Evolutionary conservation across 352 stramenopile species (phyloP).

Genomic region (Phytopythium ostracodes): DNA sequence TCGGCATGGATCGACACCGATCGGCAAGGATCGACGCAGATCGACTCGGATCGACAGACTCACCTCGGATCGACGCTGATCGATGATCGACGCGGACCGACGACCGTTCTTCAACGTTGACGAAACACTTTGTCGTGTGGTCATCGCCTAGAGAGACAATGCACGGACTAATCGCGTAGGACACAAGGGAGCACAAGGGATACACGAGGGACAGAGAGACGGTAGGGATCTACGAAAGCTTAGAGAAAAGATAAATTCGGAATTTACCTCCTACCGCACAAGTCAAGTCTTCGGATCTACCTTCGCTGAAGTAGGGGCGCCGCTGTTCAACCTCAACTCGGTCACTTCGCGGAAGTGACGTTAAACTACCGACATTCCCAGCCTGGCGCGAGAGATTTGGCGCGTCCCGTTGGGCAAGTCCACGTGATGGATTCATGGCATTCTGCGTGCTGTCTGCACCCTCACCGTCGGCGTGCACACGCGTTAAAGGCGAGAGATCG

Average conservation of each 20-base stretch:
- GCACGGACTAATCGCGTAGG: background rate
- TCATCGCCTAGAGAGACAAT: background rate
- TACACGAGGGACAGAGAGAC: background rate
- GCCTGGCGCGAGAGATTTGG: background rate
- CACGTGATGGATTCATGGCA: background rate
- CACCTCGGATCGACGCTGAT: too few relatives aligned
- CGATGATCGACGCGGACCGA: background rate
- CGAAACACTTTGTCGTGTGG: background rate
- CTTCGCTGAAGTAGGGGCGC: background rate
- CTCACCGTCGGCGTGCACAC: background rate
- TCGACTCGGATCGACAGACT: too few relatives aligned
- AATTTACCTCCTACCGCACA: background rate
- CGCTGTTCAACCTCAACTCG: background rate
- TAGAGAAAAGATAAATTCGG: background rate
- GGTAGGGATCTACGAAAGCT: background rate
- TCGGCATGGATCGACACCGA: too few relatives aligned
- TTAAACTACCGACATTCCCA: background rate
- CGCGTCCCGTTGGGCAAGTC: constrained; percentile 1
- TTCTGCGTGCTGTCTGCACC: background rate
- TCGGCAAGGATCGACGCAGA: too few relatives aligned
- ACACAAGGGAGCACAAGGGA: background rate
- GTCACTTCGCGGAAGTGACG: background rate
- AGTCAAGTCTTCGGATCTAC: background rate
- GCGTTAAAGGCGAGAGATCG: background rate
- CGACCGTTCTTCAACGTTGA: background rate